Evolutionary conservation across 768 basidiomycete genomes (phyloP).

Genomic region (Dictyophora rubrovolvata): DNA sequence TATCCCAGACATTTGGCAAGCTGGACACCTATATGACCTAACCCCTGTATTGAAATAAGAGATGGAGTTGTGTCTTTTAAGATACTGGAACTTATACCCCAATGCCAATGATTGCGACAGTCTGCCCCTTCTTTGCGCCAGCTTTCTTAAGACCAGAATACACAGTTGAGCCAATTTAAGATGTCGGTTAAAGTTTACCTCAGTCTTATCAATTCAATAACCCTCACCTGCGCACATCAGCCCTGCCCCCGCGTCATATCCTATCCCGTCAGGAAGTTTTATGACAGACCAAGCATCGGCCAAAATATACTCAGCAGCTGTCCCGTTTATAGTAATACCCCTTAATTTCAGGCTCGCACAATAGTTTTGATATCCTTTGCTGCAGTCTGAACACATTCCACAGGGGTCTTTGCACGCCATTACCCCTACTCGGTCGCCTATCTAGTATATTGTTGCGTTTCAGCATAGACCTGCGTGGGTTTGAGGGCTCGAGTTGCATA

Average conservation of each 20-base stretch:
- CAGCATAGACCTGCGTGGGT: not conserved
- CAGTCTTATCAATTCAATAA: not conserved
- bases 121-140: not conserved
- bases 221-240: slow-evolving; percentile 5
- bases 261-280: not conserved
- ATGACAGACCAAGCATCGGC: not conserved
- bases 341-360: not conserved
- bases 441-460: not conserved
- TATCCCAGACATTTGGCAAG: slow-evolving; percentile 2
- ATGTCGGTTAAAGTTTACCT: not conserved
- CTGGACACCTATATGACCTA: slow-evolving; percentile 3
- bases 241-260: not conserved
- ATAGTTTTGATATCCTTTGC: not conserved
- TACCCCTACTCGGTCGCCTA: slow-evolving; percentile 2
- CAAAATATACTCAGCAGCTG: slow-evolving; percentile 5
- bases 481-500: not conserved
- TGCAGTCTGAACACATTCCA: not conserved
- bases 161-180: not conserved
- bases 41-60: not conserved
- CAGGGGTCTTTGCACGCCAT: slow-evolving; percentile 5
- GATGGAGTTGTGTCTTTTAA: not conserved
- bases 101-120: slow-evolving; percentile 1
- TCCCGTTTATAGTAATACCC: not conserved
- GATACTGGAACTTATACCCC: not conserved
- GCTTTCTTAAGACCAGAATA: slow-evolving; percentile 4